Base-by-base conservation (phyloP, 257 asterid species). In the Leonotis leonurus region DNA sequence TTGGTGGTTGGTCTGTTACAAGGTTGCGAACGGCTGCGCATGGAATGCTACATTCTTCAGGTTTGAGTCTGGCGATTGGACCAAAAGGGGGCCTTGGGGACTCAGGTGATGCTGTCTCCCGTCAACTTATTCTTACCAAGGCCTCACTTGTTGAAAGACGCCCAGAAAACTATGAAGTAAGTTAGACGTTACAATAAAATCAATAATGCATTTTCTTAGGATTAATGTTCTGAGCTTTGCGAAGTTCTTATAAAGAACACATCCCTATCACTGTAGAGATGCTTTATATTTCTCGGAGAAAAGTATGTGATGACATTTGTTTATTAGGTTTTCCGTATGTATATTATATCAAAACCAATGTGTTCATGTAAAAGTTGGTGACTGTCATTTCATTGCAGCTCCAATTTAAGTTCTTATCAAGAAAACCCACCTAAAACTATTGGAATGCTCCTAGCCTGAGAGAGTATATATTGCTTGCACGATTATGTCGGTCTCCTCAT, bases 1-100 rank as follows among this genome's bases (percentile, higher is more conserved):
- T 79, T 60, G 95, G 94, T 49, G 87, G 85, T 67, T 93, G 99
- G 99, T 87, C 85, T 21, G 96, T 93, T 48, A 89, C 94, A 59
- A 89, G 99, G 75, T 76, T 93, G 84, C 89, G 99, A 16, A 77
- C 97, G 80, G 93, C 85, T 74, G 99, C 94, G 50, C 97, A 83
- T 81, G 99, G 99, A 64, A 89, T 79, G 72, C 80, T 83, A 55
- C 87, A 81, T 83, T 69, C 81, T 78, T 76, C 83, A 35, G 95
- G 93, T 30, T 80, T 84, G 73, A 77, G 87, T 82, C 80, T 89
- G 84, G 83, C 81, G 37, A 74, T 85, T 75, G 99, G 99, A 67
- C 96, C 97, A 57, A 89, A 84, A 82, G 99, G 99, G 52, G 99
- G 99, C 40, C 86, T 93, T 37, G 99, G 99, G 71, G 96, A 93